phyloP scores from a whole-genome alignment of 225 moss, liverwort and hornwort species.

The Bryum argenteum region DNA sequence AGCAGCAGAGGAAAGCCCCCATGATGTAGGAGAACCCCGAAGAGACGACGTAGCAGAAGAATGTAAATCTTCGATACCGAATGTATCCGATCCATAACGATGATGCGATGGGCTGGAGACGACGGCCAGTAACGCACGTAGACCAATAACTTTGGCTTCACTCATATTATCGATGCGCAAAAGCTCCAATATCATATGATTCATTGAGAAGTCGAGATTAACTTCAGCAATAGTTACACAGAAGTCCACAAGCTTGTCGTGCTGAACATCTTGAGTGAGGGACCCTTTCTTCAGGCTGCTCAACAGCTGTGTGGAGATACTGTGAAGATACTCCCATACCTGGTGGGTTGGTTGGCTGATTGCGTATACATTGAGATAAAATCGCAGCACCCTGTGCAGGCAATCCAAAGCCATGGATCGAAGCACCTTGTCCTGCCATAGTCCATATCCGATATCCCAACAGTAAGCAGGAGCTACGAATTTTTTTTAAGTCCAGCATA shows the following conservation, averaged over 20 bases:
- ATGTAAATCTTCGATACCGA: slow-evolving; percentile 79
- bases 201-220: slow-evolving; percentile 97
- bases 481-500: slow-evolving; percentile 3
- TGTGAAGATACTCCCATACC: slow-evolving; percentile 97
- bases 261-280: slow-evolving; percentile 93
- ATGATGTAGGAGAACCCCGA: slow-evolving; percentile 87
- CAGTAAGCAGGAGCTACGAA: slow-evolving; percentile 23
- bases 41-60: slow-evolving; percentile 76
- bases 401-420: slow-evolving; percentile 99
- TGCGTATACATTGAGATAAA: slow-evolving; percentile 98
- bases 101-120: slow-evolving; percentile 91
- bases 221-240: slow-evolving; percentile 98
- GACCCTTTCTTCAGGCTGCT: slow-evolving; percentile 94
- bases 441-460: slow-evolving; percentile 24
- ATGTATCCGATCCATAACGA: slow-evolving; percentile 80
- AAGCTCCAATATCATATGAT: slow-evolving; percentile 97
- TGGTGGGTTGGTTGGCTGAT: slow-evolving; percentile 72
- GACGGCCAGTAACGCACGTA: slow-evolving; percentile 93
- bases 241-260: slow-evolving; percentile 98
- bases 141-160: slow-evolving; percentile 98
- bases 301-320: slow-evolving; percentile 85
- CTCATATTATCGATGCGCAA: slow-evolving; percentile 89
- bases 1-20: slow-evolving; percentile 73
- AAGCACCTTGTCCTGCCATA: slow-evolving; percentile 85
- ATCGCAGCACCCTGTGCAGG: slow-evolving; percentile 90